Conservation (phyloP, 2,329 filamentous ascomycete genomes). For the Atkinsonella hypoxylon region DNA sequence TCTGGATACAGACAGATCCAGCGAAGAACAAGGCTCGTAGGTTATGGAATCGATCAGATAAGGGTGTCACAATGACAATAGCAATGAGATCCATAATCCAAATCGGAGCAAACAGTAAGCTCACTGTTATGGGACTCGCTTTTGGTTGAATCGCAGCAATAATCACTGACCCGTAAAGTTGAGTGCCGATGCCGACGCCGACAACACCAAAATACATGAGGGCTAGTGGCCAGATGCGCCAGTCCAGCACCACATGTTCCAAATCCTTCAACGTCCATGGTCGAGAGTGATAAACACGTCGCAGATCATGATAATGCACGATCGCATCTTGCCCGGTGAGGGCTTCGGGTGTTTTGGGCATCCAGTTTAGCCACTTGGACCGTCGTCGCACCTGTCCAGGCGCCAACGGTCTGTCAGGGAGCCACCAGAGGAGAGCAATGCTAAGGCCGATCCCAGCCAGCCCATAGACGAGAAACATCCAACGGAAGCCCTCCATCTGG, state of each 20-base stretch:
- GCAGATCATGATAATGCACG: conserved; percentile 74
- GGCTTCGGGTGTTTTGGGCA: conserved; percentile 59
- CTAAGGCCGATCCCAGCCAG: conserved; percentile 62
- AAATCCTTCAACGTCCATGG: conserved; percentile 66
- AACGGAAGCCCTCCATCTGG: conserved; percentile 71
- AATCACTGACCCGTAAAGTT: conserved; percentile 79
- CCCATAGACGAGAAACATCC: conserved; percentile 89
- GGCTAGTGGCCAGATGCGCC: conserved; percentile 75
- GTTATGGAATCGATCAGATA: conserved; percentile 77
- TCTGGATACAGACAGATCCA: conserved; percentile 63
- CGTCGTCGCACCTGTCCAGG: conserved; percentile 50
- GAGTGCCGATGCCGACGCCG: conserved; percentile 80
- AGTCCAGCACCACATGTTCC: conserved; percentile 61
- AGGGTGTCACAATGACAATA: conserved; percentile 72
- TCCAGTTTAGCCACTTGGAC: conserved; percentile 45
- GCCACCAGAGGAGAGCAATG: conserved; percentile 71
- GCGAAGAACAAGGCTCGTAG: conserved; percentile 74
- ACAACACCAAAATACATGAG: conserved; percentile 95
- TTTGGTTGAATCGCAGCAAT: conserved; percentile 65
- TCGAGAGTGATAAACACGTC: conserved; percentile 63
- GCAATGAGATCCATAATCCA: conserved; percentile 90
- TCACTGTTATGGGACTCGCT: conserved; percentile 63
- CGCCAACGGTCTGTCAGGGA: conserved; percentile 68
- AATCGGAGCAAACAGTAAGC: conserved; percentile 77
- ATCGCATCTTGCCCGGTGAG: conserved; percentile 65